Base-by-base conservation (phyloP, 371 early-diverging fungal genomes). In the Apophysomyces ossiformis region DNA sequence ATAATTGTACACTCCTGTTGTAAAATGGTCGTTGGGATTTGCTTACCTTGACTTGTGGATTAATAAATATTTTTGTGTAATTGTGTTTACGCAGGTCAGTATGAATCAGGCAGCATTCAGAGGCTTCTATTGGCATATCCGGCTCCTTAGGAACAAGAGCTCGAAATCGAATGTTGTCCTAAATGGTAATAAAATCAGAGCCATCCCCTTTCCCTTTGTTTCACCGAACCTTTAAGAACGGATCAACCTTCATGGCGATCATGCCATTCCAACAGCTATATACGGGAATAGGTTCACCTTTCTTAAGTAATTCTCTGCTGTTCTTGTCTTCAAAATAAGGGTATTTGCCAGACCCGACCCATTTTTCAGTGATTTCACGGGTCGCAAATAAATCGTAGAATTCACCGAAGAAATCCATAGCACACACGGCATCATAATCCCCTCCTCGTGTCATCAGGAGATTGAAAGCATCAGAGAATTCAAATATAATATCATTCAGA, bases 251-350 rank as follows among this genome's bases (percentile, higher is more conserved):
- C 26, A 76, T 43, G 8, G 62, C 68, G 11, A 64, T 69, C 69
- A 71, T 69, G 44, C 76, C 76, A 38, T 70, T 70, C 76, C 76
- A 76, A 54, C 76, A 76, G 37, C 71, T 70, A 60, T 70, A 76
- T 9, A 76, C 76, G 12, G 70, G 73, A 11, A 76, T 65, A 1
- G 57, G 60, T 18, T 69, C 38, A 15, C 61, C 59, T 11, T 50
- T 35, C 4, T 45, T 35, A 6, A 72, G 38, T 6, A 76, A 59
- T 15, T 59, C 35, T 13, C 50, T 63, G 38, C 67, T 71, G 2
- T 37, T 45, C n/a, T 47, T 15, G 46, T 71, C 69, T 37, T 50
- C 46, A 54, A 75, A 71, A 50, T 71, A 75, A 6, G 75, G 75
- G 37, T 69, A 75, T 7, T 71, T 56, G 38, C 67, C 69, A 7